Conservation (phyloP, 441 rosid genomes). For the Metrosideros polymorpha region DNA sequence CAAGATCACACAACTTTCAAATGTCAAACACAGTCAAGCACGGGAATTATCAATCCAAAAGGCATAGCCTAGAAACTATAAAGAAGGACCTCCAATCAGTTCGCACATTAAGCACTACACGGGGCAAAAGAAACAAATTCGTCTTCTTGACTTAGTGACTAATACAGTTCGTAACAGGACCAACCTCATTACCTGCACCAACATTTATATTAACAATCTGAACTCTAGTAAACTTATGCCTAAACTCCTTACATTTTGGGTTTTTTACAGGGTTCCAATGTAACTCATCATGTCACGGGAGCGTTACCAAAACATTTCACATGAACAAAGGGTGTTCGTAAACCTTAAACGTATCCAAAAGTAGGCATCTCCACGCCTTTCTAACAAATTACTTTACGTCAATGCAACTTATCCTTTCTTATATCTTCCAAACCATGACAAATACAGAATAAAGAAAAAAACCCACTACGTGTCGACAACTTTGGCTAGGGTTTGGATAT, state of each 20-base stretch:
- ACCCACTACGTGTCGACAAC: conserved; percentile 60
- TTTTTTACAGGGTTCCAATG: not conserved
- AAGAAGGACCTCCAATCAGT: not conserved
- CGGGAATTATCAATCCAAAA: not conserved
- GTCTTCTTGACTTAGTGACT: not conserved
- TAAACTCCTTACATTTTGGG: not conserved
- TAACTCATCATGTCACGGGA: not conserved
- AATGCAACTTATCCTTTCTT: not conserved
- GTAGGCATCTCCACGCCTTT: not conserved
- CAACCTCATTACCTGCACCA: not conserved
- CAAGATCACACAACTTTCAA: not conserved
- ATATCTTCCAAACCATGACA: not conserved
- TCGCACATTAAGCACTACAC: not conserved
- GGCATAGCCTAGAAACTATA: not conserved
- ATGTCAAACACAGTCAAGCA: not conserved
- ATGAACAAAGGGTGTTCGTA: not conserved
- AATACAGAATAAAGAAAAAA: not conserved
- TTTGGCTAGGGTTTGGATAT: conserved; percentile 68
- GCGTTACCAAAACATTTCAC: not conserved
- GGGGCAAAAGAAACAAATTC: not conserved
- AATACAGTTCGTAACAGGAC: not conserved
- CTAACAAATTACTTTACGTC: not conserved
- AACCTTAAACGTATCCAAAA: not conserved
- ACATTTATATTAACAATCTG: not conserved
- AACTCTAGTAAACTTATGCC: not conserved